A percentile compares a stretch with the other conserved stretches of the same genome.
Conservation (phyloP, 495 filamentous ascomycete species). For the Cetradonia linearis region DNA sequence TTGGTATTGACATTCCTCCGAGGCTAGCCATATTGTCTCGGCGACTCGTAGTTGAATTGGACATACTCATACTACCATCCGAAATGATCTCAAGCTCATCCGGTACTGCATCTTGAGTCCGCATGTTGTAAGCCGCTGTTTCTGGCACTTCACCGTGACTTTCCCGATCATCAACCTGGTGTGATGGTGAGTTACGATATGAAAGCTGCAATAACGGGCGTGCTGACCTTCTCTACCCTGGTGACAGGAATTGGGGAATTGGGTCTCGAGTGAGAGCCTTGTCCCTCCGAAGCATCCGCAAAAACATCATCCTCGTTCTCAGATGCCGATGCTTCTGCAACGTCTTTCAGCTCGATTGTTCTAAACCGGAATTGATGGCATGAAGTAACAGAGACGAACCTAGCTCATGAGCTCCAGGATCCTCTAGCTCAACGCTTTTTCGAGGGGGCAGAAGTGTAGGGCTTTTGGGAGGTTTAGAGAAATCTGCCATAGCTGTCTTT, state of each 20-base stretch:
- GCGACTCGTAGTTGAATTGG: conserved; percentile 31
- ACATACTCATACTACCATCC: conserved; percentile 43
- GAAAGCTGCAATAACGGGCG: neutral
- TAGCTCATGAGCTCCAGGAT: conserved; percentile 75
- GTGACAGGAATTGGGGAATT: conserved; percentile 52
- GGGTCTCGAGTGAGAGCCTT: conserved; percentile 29
- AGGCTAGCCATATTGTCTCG: conserved; percentile 38
- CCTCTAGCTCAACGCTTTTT: conserved; percentile 54
- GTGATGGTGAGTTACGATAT: neutral
- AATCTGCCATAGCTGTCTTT: conserved; percentile 10
- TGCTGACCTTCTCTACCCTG: conserved; percentile 44
- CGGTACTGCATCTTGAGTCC: conserved; percentile 52
- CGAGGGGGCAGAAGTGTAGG: conserved; percentile 52
- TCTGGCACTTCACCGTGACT: conserved; percentile 54
- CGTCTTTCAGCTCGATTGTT: neutral
- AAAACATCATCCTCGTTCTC: conserved; percentile 79
- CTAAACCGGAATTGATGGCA: neutral
- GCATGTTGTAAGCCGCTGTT: conserved; percentile 47
- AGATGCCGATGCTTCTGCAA: conserved; percentile 41
- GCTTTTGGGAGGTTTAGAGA: conserved; percentile 13
- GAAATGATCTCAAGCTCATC: conserved; percentile 55
- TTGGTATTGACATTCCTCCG: conserved; percentile 58
- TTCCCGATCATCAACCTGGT: conserved; percentile 41
- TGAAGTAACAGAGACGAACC: conserved; percentile 40
- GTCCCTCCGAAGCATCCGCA: conserved; percentile 75